Base-by-base conservation (phyloP, 2,329 filamentous ascomycete genomes). In the Fusarium nygamai region DNA sequence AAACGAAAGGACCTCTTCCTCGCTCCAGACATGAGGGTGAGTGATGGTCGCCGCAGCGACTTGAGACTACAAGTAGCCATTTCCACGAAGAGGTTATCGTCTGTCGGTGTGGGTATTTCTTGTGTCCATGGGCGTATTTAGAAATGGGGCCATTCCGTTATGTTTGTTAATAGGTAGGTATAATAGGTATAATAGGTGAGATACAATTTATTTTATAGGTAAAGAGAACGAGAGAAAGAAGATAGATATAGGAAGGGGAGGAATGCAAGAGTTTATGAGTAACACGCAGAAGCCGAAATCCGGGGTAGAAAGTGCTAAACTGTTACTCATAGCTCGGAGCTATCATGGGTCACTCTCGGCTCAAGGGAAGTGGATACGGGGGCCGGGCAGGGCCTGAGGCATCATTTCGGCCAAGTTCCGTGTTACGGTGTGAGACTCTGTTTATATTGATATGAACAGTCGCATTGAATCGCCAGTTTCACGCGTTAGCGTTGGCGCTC, bases 41-140 rank as follows among this genome's bases (percentile, higher is more conserved):
- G 65, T 8, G 72, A 74, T 29, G 72, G 72, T 44, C 72, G 72
- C 72, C 72, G 72, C 22, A 74, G 72, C 72, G 72, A 74, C 53
- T 74, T 74, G n/a, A 74, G 63, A 60, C 51, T 54, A 41, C 72
- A 74, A 29, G 72, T 72, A 59, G 72, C 72, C 72, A 74, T 74
- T 47, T 61, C 59, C 44, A 62, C 36, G 47, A 59, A 38, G 31
- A 36, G 43, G 64, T 69, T 74, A 58, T 64, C 47, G 63, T 68
- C 53, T 61, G n/a, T 62, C 41, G 67, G 62, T 62, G 22, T 48
- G 24, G 33, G 43, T 71, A 47, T 62, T 57, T 56, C 56, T 53
- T 67, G 31, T 69, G 36, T 69, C 57, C 60, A 66, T 69, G 31
- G 47, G 56, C 20, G 59, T 57, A 43, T 61, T 64, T 29, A 41